Evolutionary conservation across 2,329 filamentous ascomycete genomes (phyloP), one percentile per base, ranked within the genome.

Genomic region (Fusarium sp.): DNA sequence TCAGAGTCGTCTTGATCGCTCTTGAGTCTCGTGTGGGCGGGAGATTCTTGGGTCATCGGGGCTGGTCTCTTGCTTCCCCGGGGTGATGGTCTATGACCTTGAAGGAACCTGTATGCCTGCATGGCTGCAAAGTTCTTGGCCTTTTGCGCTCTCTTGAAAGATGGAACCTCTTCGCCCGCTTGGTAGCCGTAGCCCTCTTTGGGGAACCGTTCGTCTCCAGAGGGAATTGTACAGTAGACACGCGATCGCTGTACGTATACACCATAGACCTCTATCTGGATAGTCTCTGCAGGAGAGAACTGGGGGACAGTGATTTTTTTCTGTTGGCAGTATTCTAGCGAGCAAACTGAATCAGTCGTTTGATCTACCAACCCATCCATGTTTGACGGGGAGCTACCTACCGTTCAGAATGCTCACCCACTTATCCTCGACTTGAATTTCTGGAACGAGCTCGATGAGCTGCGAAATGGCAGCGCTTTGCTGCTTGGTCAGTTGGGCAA

Each of bases 101-200:
- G 42, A 43, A 52, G 53, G 21, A 54, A 49, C 9, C 27, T 53
- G 37, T 53, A 53, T 7, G 82, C 82, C 11, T 75, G 77, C 63
- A 77, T 78, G 19, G 83, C 82, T 1, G 84, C 83, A 60, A 80
- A 84, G 57, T 79, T 75, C 69, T 82, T 85, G 21, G 84, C 82
- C 32, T 79, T 70, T 73, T 82, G 85, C 63, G 85, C 85, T 23
- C 67, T 73, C 10, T 70, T 53, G 48, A 84, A 85, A 1, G 66
- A 54, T 0, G 78, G 78, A 29, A 66, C 53, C 4, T 63, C 53
- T 29, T 68, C 51, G 6, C 70, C 70, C 7, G 59, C 42, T 1
- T 66, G 57, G 11, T 71, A 65, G 21, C 79, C 79, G 44, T 75
- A 77, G 15, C 75, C 76, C 70, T 56, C 45, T 10, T 65, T 54